Base-by-base conservation (phyloP, 768 basidiomycete species). In the Leccinellum luteum region DNA sequence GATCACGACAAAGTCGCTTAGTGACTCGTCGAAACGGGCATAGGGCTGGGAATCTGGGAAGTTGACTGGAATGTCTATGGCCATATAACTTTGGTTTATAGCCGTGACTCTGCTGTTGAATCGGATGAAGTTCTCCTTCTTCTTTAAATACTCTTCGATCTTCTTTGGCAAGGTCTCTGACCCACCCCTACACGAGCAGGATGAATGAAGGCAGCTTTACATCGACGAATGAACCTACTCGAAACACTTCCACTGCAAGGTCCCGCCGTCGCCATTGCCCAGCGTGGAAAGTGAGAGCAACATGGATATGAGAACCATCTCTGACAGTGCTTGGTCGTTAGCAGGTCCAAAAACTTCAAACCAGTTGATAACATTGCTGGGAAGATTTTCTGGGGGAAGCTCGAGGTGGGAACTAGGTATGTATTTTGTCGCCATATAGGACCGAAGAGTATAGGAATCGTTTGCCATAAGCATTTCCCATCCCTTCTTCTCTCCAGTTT, bases 351-450 rank as follows among this genome's bases (percentile, higher is more conserved):
- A 27, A 13, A 55, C 21, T 10, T 6, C 34, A 12, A 60, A 54
- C 52, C 60, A 78, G 57, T 74, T 68, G 48, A 77, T 59, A 2
- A 73, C 63, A 35, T 64, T 56, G 32, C 3, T 61, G 6, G 57
- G 34, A 48, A 65, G 64, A 43, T 61, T 54, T 9, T 47, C 21
- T 2, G 56, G 54, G 13, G 68, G 62, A 28, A 68, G 48, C 4
- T 34, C 48, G 19, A 69, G 55, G 47, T 53, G 49, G 6, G 25
- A 13, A 48, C 69, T 67, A 7, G 62, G 63, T 1, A 66, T 34
- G 28, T 69, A 69, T 50, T 67, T 60, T 27, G 56, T 35, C 14
- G 34, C 52, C 60, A 65, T 59, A 47, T 65, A 62, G 1, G 64
- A 58, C 6, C 70, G 62, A 3, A 64, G 44, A 7, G 74, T 66